These are phyloP conservation scores for Protea cynaroides DNA, from an alignment of 164 flowering plant species.

Conservation along the genomic window DNA sequence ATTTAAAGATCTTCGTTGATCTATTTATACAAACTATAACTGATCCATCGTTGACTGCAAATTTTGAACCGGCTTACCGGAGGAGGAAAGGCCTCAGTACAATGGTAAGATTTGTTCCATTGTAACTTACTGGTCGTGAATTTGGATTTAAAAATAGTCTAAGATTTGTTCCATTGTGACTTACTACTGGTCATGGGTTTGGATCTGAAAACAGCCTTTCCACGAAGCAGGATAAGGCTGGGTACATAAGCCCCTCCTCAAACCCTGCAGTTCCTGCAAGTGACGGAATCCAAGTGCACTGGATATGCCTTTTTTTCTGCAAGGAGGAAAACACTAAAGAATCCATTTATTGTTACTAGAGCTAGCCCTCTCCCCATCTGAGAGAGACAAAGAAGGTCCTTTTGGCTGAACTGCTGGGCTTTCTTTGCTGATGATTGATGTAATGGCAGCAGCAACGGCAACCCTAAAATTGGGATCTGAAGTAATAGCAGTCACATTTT, in stretches of 20 bases:
- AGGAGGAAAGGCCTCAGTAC: too few relatives aligned
- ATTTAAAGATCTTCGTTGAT: neutral
- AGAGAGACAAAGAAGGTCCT: slow-evolving; percentile 10
- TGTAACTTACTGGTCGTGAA: too few relatives aligned
- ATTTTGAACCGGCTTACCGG: slow-evolving; percentile 4
- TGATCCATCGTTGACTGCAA: neutral
- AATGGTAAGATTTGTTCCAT: too few relatives aligned
- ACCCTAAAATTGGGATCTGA: slow-evolving; percentile 66
- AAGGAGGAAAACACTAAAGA: slow-evolving; percentile 4
- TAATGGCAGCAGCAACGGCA: slow-evolving; percentile 72
- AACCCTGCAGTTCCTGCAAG: too few relatives aligned
- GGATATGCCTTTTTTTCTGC: too few relatives aligned
- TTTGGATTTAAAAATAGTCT: too few relatives aligned
- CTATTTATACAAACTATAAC: neutral
- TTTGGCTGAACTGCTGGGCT: slow-evolving; percentile 12
- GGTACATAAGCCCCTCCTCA: too few relatives aligned
- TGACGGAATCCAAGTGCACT: too few relatives aligned
- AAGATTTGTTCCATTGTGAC: too few relatives aligned
- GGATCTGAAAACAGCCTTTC: too few relatives aligned
- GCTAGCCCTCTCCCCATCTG: slow-evolving; percentile 25
- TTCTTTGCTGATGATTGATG: slow-evolving; percentile 49
- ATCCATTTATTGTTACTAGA: slow-evolving; percentile 20
- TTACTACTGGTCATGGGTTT: too few relatives aligned
- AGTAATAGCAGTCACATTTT: slow-evolving; percentile 43
- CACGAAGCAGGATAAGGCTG: too few relatives aligned